Evolutionary conservation across 1,284 basidiomycete species (phyloP), one percentile per base, ranked within the genome.

Genomic region (Macrocystidia cucumis): DNA sequence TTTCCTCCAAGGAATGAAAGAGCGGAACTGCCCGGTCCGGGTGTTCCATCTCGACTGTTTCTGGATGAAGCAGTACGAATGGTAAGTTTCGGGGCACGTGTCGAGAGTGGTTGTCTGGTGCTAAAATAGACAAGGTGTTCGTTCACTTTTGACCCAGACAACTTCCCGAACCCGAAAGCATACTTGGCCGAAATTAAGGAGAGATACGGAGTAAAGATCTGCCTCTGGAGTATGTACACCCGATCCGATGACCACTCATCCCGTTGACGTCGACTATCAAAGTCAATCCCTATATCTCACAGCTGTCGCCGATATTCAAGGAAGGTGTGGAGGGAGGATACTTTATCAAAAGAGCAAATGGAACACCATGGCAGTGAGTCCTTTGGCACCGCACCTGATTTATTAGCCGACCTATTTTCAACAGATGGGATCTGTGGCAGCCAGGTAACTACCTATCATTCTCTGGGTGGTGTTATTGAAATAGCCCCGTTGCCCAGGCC

Each of bases 51-150:
- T 85, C 28, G 83, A 87, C 50, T 85, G 81, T 50, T 86, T 84
- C 61, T 84, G 78, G 78, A 84, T 84, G 80, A 81, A 79, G 51
- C 74, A 78, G 51, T 84, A 82, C 52, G 76, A 83, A 56, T 84
- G 81, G 81, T 67, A 37, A 32, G 53, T 39, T 7, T 4, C 24
- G 35, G 26, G 11, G 6, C 20, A n/a, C n/a, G n/a, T n/a, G n/a
- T n/a, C n/a, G n/a, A n/a, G n/a, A n/a, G n/a, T n/a, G n/a, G n/a
- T n/a, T n/a, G n/a, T n/a, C n/a, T n/a, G n/a, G n/a, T n/a, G n/a
- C n/a, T n/a, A n/a, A n/a, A n/a, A n/a, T n/a, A n/a, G n/a, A n/a
- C n/a, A 29, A 77, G 76, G 75, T 84, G 79, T 46, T 80, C 76
- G 7, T 87, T 85, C 57, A 78, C 77, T 3, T 85, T 84, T 48